These are phyloP conservation scores for Xylariomycetidae sp. DNA, from an alignment of 2,329 filamentous ascomycete species.

Conservation along the genomic window DNA sequence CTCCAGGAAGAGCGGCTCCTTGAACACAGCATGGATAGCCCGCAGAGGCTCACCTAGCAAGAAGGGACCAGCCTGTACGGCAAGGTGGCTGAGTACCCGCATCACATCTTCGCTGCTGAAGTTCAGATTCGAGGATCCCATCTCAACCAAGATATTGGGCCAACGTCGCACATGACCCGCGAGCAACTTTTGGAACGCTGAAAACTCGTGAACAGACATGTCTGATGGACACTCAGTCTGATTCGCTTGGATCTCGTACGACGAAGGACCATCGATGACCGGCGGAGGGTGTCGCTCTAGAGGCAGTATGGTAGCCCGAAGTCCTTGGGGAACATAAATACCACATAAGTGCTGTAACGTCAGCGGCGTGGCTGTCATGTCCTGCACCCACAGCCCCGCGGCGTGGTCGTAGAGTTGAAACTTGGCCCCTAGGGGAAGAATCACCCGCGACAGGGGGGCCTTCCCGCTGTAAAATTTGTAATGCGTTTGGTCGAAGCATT, in stretches of 20 bases:
- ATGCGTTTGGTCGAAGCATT: conserved; percentile 27
- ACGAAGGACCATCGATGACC: conserved; percentile 39
- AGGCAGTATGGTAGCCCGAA: conserved; percentile 12
- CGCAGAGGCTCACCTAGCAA: conserved; percentile 32
- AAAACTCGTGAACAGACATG: conserved; percentile 48
- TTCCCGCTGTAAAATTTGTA: conserved; percentile 24
- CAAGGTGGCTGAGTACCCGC: conserved; percentile 46
- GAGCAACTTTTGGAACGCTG: conserved; percentile 44
- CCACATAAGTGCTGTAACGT: conserved; percentile 26
- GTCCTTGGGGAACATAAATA: conserved; percentile 11
- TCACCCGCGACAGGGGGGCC: conserved; percentile 17
- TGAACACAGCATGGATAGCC: conserved; percentile 44
- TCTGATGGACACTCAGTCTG: conserved; percentile 42
- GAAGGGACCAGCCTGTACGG: conserved; percentile 51
- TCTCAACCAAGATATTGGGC: conserved; percentile 44
- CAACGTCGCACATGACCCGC: conserved; percentile 44
- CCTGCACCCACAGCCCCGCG: conserved; percentile 20
- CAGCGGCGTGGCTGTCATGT: conserved; percentile 12
- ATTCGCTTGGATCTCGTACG: conserved; percentile 49
- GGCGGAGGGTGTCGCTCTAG: conserved; percentile 20
- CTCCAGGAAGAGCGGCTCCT: conserved; percentile 42
- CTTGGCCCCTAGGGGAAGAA: conserved; percentile 23
- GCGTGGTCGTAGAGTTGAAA: conserved; percentile 25
- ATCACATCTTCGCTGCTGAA: conserved; percentile 51
- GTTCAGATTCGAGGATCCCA: conserved; percentile 53